Evolutionary conservation across 495 filamentous ascomycete genomes (phyloP).

Genomic region (Copromyces sp.): DNA sequence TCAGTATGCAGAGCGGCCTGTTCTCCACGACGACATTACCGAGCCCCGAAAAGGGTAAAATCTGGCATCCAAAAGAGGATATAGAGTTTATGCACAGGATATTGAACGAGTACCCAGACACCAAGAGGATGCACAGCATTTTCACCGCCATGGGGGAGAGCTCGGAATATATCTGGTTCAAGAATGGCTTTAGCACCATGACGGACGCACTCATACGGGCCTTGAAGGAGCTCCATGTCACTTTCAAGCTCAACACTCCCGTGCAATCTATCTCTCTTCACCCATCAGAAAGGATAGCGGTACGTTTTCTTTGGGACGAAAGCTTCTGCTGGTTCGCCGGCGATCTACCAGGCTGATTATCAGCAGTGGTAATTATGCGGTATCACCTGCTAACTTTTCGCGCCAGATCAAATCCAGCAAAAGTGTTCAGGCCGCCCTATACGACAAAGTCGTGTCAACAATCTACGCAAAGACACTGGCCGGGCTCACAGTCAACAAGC

Average conservation of each 20-base stretch:
- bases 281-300: conserved; percentile 8
- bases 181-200: conserved; percentile 47
- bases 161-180: conserved; percentile 33
- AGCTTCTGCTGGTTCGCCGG: not conserved
- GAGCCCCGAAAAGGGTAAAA: not conserved
- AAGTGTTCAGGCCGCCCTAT: conserved; percentile 16
- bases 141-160: conserved; percentile 1
- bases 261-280: conserved; percentile 26
- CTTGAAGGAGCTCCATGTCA: conserved; percentile 37
- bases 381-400: not conserved
- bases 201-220: conserved; percentile 34
- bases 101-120: not conserved
- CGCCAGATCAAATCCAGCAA: conserved; percentile 21
- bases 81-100: not conserved
- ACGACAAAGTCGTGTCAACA: conserved; percentile 64
- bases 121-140: not conserved
- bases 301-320: conserved; percentile 1
- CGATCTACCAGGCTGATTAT: not conserved
- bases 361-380: not conserved
- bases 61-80: conserved; percentile 1
- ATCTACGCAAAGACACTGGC: conserved; percentile 44
- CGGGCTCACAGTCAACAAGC: conserved; percentile 28
- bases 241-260: conserved; percentile 35
- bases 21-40: conserved; percentile 6
- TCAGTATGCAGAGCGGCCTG: conserved; percentile 53